Evolutionary conservation across 352 stramenopile species (phyloP), one percentile per base, ranked within the genome.

Genomic region (Phytopythium mirpurense): DNA sequence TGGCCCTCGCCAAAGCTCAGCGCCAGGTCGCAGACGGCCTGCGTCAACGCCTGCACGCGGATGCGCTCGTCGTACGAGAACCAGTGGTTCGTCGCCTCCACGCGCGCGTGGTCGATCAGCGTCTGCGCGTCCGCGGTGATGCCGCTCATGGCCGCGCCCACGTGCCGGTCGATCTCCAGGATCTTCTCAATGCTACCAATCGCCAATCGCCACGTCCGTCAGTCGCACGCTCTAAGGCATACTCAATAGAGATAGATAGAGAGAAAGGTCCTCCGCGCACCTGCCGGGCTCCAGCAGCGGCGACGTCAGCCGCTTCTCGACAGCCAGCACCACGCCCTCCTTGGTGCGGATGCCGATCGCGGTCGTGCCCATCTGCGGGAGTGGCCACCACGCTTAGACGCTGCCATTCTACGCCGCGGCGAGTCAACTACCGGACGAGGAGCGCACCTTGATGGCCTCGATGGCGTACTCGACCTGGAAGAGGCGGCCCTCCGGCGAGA

Each of bases 401-500:
- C 16, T 29, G n/a, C 45, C 18, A 2, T 5, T 41, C 21, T 12
- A 14, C 10, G 11, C 24, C 24, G 10, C 16, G 27, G 7, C 2
- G 12, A 16, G n/a, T 21, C 40, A 53, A 12, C 5, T 16, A 15
- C 7, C 32, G 11, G 32, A 48, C 7, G 23, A 18, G 8, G 19
- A 10, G 50, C 65, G 36, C 54, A 96, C 86, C 72, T 98, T 97
- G 61, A 99, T 99, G 52, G 96, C 96, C 72, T 98, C 96, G 59
- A 98, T 98, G 38, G 97, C 96, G 69, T 99, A 99, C 66, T 99
- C 96, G 49, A 98, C 97, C 72, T 99, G 97, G 72, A 99, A 99
- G 32, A 99, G 86, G 64, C 97, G 92, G 43, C 97, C 97, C 81
- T 99, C 97, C 14, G 97, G 97, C 62, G 93, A 98, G 70, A 99